Base-by-base conservation (phyloP, 768 basidiomycete genomes). In the Lentinula raphanica region DNA sequence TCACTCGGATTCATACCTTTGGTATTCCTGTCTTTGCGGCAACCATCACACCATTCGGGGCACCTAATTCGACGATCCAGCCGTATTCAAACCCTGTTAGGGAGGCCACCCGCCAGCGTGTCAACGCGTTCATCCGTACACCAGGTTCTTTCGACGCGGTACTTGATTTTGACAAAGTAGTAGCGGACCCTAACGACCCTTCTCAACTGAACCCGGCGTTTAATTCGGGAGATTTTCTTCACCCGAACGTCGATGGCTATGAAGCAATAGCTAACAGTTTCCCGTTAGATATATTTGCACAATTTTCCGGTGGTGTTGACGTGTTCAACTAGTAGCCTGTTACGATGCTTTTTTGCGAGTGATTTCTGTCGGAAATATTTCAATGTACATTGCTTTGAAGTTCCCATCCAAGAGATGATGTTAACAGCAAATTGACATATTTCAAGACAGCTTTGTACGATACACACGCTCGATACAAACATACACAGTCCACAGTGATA, bases 171-270 rank as follows among this genome's bases (percentile, higher is more conserved):
- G 80, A 79, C 61, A 69, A 68, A 59, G 65, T 74, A 21, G 58
- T 78, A 49, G 66, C 65, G 53, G 76, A 81, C 62, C 74, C 77
- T 1, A 54, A 59, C 28, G 71, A 66, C 35, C 71, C 74, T 7
- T 68, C 70, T 28, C 72, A 75, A 64, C 61, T 81, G 42, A 69
- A 63, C 58, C 69, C 71, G 8, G 51, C 54, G 32, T 79, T 70
- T 59, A 65, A 80, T 62, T 76, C 74, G 2, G 79, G 79, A 1
- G 79, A 81, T 68, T 73, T 69, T 60, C 64, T 81, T 62, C 79
- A 81, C 64, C 77, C 76, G 5, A 79, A 78, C 61, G 73, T 72
- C 0, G 76, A 75, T 8, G 79, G 78, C 0, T 80, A 80, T 61
- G 64, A 71, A 56, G 70, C 70, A 0, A 70, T 80, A 58, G 78